These are phyloP conservation scores for Trichoderma semiorbis DNA, from an alignment of 2,329 filamentous ascomycete genomes.

Conservation along the genomic window DNA sequence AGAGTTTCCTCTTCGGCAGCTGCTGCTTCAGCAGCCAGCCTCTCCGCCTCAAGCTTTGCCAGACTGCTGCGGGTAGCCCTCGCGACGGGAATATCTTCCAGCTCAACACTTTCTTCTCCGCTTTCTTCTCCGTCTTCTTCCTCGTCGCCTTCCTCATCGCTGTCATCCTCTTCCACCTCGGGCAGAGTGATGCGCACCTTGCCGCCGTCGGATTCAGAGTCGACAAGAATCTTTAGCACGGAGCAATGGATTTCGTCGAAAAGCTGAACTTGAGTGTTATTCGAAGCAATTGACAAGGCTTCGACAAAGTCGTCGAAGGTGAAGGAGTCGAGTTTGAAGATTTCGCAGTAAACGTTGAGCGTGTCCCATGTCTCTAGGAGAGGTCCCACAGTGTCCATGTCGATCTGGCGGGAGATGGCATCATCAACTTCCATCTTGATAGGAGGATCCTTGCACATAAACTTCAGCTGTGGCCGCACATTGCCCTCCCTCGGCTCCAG, in stretches of 20 bases:
- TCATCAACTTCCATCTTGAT: conserved; percentile 42
- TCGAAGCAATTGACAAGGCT: conserved; percentile 73
- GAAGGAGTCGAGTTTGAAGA: conserved; percentile 92
- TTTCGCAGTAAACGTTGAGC: conserved; percentile 94
- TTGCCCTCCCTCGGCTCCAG: conserved; percentile 64
- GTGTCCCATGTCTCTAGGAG: conserved; percentile 94
- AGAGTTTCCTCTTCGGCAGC: conserved; percentile 50
- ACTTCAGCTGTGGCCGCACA: conserved; percentile 73
- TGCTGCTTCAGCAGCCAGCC: conserved; percentile 57
- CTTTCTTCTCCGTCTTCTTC: conserved; percentile 38
- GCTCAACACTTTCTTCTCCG: conserved; percentile 60
- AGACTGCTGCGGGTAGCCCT: conserved; percentile 83
- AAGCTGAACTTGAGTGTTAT: conserved; percentile 74
- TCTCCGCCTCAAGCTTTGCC: conserved; percentile 73
- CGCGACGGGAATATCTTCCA: conserved; percentile 61
- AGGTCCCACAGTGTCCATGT: conserved; percentile 80
- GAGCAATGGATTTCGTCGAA: conserved; percentile 91
- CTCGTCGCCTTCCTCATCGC: conserved; percentile 61
- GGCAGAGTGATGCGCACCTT: conserved; percentile 76
- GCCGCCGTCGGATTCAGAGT: conserved; percentile 69
- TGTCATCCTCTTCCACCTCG: conserved; percentile 67
- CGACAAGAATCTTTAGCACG: conserved; percentile 81
- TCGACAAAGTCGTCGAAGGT: conserved; percentile 96
- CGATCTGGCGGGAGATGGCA: conserved; percentile 48
- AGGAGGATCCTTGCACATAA: conserved; percentile 65